Evolutionary conservation across 73 alveolate genomes (phyloP).

Genomic region (Tetrahymena thermophila): DNA sequence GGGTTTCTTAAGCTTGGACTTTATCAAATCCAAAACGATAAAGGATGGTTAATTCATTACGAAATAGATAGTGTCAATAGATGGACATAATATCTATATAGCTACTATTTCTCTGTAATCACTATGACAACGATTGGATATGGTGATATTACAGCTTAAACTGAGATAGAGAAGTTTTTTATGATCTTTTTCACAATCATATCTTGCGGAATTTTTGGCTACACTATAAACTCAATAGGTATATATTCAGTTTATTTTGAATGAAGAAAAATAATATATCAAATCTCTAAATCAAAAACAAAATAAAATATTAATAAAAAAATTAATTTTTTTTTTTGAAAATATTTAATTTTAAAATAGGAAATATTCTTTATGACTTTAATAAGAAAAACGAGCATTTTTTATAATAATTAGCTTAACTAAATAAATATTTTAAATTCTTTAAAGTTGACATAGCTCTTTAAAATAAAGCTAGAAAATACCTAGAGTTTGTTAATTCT

Average conservation of each 20-base stretch:
- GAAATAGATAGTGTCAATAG: background rate
- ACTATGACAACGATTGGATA: background rate
- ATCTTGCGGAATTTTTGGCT: background rate
- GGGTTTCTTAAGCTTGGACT: background rate
- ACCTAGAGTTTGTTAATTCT: background rate
- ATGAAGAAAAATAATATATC: too few species aligned
- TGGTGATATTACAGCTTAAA: background rate
- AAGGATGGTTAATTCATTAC: background rate
- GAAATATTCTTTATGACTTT: background rate
- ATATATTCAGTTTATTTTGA: background rate
- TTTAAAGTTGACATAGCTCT: background rate
- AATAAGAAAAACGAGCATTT: background rate
- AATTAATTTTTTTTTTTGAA: too few species aligned
- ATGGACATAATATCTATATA: background rate
- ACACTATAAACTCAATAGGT: background rate
- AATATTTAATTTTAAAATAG: background rate
- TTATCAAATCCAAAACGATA: background rate
- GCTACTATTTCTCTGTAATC: background rate
- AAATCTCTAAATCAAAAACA: too few species aligned
- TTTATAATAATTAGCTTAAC: background rate
- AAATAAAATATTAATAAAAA: too few species aligned
- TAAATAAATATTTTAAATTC: background rate
- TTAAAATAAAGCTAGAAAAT: background rate
- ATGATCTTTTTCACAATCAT: background rate
- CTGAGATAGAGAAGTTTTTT: background rate